Evolutionary conservation across 1,139 yeast species (phyloP).

Genomic region (Protomyces macrosporus): DNA sequence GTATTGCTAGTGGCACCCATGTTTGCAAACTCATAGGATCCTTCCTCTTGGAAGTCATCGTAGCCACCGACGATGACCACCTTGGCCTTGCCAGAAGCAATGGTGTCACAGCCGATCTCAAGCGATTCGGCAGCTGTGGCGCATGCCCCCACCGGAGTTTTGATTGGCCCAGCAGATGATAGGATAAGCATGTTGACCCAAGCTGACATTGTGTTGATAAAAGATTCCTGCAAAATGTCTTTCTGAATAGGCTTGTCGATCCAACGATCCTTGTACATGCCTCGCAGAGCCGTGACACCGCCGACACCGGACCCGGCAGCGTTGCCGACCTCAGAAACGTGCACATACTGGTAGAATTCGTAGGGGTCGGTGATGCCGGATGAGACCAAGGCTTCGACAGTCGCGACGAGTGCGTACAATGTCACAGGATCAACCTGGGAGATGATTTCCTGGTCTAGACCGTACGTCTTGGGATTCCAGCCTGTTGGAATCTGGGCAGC

Average conservation of each 20-base stretch:
- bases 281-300: slow-evolving; percentile 93
- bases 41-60: slow-evolving; percentile 99
- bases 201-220: slow-evolving; percentile 98
- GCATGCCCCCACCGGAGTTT: slow-evolving; percentile 99
- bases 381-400: slow-evolving; percentile 86
- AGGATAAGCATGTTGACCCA: slow-evolving; percentile 98
- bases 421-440: slow-evolving; percentile 95
- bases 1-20: slow-evolving; percentile 98
- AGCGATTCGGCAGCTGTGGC: slow-evolving; percentile 98
- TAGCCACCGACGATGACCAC: slow-evolving; percentile 96
- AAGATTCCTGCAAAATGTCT: slow-evolving; percentile 94
- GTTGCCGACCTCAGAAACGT: slow-evolving; percentile 97
- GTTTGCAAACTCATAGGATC: slow-evolving; percentile 94
- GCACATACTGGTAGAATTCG: slow-evolving; percentile 96
- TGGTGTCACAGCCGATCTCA: slow-evolving; percentile 91
- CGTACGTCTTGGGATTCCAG: slow-evolving; percentile 92
- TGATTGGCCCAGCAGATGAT: slow-evolving; percentile 97
- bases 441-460: slow-evolving; percentile 88
- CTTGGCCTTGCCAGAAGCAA: slow-evolving; percentile 87
- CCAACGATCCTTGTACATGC: slow-evolving; percentile 95
- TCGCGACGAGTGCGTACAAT: slow-evolving; percentile 82
- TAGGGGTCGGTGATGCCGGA: slow-evolving; percentile 97
- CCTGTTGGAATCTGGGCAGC: slow-evolving; percentile 99
- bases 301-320: slow-evolving; percentile 99
- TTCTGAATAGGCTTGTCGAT: slow-evolving; percentile 90